Evolutionary conservation across 257 asterid species (phyloP).

Genomic region (Cordia subcordata): DNA sequence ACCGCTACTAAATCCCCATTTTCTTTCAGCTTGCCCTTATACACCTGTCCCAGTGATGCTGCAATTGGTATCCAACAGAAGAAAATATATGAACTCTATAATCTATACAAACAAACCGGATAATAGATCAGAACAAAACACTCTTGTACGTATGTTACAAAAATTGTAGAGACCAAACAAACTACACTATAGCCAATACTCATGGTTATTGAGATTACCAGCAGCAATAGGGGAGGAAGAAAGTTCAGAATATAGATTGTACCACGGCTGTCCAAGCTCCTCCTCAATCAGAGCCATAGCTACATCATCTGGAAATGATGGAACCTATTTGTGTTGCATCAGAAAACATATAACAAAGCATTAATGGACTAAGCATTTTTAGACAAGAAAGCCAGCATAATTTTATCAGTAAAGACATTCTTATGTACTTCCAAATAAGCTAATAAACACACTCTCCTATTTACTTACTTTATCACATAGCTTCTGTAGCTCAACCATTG

Average conservation of each 20-base stretch:
- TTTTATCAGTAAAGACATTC: not conserved
- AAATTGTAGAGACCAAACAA: not conserved
- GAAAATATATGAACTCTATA: conserved; percentile 11
- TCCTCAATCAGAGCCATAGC: conserved; percentile 98
- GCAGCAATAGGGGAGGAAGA: conserved; percentile 98
- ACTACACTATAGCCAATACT: conserved; percentile 5
- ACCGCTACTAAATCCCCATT: conserved; percentile 97
- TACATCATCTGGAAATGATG: conserved; percentile 96
- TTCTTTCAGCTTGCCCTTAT: conserved; percentile 92
- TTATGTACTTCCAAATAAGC: not conserved
- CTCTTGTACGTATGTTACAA: too few species aligned
- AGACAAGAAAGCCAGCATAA: not conserved
- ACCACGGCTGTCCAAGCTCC: conserved; percentile 98
- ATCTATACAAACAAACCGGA: conserved; percentile 2
- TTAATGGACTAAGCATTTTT: not conserved
- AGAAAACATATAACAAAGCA: conserved; percentile 1
- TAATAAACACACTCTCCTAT: not conserved
- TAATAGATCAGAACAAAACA: not conserved
- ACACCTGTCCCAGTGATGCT: conserved; percentile 99
- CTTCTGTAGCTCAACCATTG: conserved; percentile 95
- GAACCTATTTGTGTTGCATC: conserved; percentile 57
- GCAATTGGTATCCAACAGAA: conserved; percentile 32
- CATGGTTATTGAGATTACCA: conserved; percentile 53
- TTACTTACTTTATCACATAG: conserved; percentile 93
- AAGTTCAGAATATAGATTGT: conserved; percentile 79